A percentile compares a stretch with the other conserved stretches of the same genome.
phyloP scores from a whole-genome alignment of 306 rosid species.

The Acmispon strigosus region DNA sequence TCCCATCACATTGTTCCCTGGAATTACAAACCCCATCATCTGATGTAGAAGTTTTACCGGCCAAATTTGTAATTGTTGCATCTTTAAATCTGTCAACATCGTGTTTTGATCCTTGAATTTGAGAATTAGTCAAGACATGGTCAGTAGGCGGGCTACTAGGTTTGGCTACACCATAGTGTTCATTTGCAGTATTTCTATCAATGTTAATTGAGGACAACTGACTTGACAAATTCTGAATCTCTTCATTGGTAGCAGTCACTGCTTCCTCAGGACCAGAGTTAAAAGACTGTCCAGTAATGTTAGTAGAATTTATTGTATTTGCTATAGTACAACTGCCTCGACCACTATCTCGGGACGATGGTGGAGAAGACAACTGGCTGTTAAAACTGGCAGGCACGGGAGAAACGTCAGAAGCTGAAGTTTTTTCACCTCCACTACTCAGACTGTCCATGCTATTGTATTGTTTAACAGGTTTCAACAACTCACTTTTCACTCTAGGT shows the following conservation, averaged over 20 bases:
- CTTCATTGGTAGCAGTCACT: slow-evolving; percentile 43
- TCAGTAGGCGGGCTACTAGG: slow-evolving; percentile 39
- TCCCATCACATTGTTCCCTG: slow-evolving; percentile 54
- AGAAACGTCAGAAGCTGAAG: slow-evolving; percentile 37
- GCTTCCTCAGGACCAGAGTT: slow-evolving; percentile 50
- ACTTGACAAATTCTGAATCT: slow-evolving; percentile 47
- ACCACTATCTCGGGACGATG: slow-evolving; percentile 43
- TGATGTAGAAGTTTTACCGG: slow-evolving; percentile 29
- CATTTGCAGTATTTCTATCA: slow-evolving; percentile 32
- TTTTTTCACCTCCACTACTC: slow-evolving; percentile 40
- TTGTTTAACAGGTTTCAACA: slow-evolving; percentile 46
- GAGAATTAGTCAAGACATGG: slow-evolving; percentile 32
- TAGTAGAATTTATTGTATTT: slow-evolving; percentile 31
- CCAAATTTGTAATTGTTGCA: slow-evolving; percentile 12
- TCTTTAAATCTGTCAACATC: slow-evolving; percentile 44
- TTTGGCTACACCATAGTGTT: slow-evolving; percentile 31
- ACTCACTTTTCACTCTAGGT: slow-evolving; percentile 42
- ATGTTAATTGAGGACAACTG: slow-evolving; percentile 48
- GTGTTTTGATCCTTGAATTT: slow-evolving; percentile 32
- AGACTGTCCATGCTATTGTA: slow-evolving; percentile 35
- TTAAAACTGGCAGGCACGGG: slow-evolving; percentile 31
- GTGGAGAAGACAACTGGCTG: slow-evolving; percentile 37
- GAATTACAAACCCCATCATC: slow-evolving; percentile 31
- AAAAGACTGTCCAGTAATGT: slow-evolving; percentile 39
- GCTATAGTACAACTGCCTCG: slow-evolving; percentile 38